Evolutionary conservation across 208 protist species (phyloP).

Genomic region (Leishmania arabica): DNA sequence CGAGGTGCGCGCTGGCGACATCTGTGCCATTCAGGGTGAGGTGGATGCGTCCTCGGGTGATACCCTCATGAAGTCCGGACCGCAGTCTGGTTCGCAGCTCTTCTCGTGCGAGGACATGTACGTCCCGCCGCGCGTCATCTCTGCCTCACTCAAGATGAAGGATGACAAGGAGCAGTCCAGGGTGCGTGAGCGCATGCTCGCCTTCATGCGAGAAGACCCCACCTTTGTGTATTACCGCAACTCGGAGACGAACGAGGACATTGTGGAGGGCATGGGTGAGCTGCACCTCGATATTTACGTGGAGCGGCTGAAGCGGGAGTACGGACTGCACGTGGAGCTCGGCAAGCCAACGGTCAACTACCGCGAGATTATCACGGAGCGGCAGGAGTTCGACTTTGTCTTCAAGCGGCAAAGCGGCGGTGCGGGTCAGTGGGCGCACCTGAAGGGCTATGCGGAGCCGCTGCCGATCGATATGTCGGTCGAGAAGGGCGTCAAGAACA

Average conservation of each 20-base stretch:
- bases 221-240: constrained; percentile 96
- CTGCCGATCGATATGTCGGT: constrained; percentile 91
- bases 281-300: constrained; percentile 97
- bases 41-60: constrained; percentile 98
- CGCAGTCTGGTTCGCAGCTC: constrained; percentile 58
- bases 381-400: constrained; percentile 96
- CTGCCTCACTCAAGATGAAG: constrained; percentile 93
- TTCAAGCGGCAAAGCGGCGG: constrained; percentile 99
- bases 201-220: constrained; percentile 97
- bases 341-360: constrained; percentile 98
- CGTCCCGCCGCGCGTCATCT: constrained; percentile 98
- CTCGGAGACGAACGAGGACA: constrained; percentile 93
- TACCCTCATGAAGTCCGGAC: constrained; percentile 91
- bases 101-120: constrained; percentile 96
- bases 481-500: constrained; percentile 91
- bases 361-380: constrained; percentile 91
- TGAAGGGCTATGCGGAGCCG: constrained; percentile 94
- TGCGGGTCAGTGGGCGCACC: constrained; percentile 97
- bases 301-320: constrained; percentile 96
- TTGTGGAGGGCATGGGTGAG: constrained; percentile 97
- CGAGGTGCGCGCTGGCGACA: constrained; percentile 96
- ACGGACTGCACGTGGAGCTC: constrained; percentile 88
- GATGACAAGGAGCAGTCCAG: constrained; percentile 78
- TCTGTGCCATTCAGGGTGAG: constrained; percentile 98
- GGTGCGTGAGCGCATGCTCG: constrained; percentile 79